Evolutionary conservation across 164 flowering plant genomes (phyloP).

Genomic region (Saururus chinensis): DNA sequence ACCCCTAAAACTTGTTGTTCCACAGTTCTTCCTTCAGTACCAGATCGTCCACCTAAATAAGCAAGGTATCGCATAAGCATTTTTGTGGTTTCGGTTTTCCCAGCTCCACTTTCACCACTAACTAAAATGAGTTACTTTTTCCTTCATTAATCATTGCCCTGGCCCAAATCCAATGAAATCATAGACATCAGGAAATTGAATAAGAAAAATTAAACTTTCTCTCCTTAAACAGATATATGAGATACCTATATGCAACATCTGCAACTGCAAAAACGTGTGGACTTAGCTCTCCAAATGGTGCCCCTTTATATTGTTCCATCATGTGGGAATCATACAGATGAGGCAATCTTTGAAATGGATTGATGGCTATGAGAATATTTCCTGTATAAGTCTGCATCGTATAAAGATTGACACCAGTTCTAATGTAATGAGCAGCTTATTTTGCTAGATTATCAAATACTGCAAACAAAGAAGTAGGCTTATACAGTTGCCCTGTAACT

Average conservation of each 20-base stretch:
- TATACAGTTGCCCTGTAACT: too few relatives aligned
- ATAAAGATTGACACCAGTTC: neutral
- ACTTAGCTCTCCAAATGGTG: constrained; percentile 47
- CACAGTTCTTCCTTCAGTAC: constrained; percentile 61
- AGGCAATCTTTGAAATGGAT: constrained; percentile 68
- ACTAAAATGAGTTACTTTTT: constrained; percentile 63
- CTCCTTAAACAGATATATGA: neutral
- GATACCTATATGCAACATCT: constrained; percentile 68
- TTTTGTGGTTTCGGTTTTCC: constrained; percentile 89
- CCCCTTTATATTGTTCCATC: constrained; percentile 72
- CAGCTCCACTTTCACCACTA: constrained; percentile 92
- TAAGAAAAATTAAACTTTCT: neutral
- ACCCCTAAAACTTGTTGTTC: constrained; percentile 85
- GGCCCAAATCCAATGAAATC: constrained; percentile 10
- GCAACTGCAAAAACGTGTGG: constrained; percentile 94
- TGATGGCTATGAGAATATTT: constrained; percentile 73
- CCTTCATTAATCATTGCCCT: constrained; percentile 79
- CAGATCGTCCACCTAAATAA: constrained; percentile 57
- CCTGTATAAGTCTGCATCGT: constrained; percentile 76
- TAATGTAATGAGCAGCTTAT: neutral
- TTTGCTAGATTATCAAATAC: neutral
- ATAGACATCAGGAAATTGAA: constrained; percentile 4
- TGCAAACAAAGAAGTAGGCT: constrained; percentile 1
- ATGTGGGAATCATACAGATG: constrained; percentile 46
- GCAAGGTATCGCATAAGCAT: constrained; percentile 92